Base-by-base conservation (phyloP, 2,329 filamentous ascomycete genomes). In the Pestalotiopsis sp. region DNA sequence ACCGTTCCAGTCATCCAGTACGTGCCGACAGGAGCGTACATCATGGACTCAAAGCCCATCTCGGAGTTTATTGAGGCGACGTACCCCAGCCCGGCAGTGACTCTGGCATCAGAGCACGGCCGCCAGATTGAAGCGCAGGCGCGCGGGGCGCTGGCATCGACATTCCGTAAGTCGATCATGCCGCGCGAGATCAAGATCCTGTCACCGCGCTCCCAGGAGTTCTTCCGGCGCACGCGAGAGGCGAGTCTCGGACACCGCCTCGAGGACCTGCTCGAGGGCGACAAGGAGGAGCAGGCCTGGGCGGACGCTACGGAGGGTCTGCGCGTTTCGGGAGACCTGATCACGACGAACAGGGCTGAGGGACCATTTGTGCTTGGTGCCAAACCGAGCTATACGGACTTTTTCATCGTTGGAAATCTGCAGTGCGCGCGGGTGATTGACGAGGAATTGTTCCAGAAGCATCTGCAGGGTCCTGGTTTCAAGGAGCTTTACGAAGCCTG, bases 1-100 rank as follows among this genome's bases (percentile, higher is more conserved):
- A 83, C 81, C 0, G 80, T 83, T 52, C 82, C 82, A 0, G 74
- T 78, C 11, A 82, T 83, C 70, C 77, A 81, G 1, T 81, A 83
- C 68, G 60, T 81, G 12, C 76, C 81, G 23, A 81, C 70, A 64
- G 75, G 79, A 72, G 81, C 71, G 25, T 78, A 78, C 72, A 73
- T 83, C 11, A 82, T 82, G 80, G 81, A 81, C 70, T 83, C 82
- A 3, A 63, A 63, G 12, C 70, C 73, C 41, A 83, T 84, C 72
- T 73, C 80, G 2, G 70, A 78, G 49, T 83, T 84, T 69, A 75
- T 83, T 59, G 80, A 82, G 66, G 73, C 77, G 5, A 80, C 75
- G 5, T 83, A 84, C 69, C 80, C 80, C 11, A 67, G 76, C 7
- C 79, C 75, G 1, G 71, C 79, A 4, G 68, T 83, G 1, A 75